Evolutionary conservation across 345 rosid genomes (phyloP), one percentile per base, ranked within the genome.

Genomic region (Salix dunnii): DNA sequence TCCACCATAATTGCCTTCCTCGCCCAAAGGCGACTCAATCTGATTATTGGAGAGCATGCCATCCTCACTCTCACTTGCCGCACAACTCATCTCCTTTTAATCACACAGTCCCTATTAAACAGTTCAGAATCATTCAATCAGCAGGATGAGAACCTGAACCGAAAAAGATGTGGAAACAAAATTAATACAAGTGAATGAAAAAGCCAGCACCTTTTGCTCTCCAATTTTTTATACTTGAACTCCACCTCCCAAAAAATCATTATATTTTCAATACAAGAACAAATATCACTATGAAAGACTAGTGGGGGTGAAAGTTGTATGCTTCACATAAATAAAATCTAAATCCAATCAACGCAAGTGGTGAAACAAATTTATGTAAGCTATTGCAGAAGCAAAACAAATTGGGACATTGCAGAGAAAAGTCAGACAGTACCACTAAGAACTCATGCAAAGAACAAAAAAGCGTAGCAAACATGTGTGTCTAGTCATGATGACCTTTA

Each of bases 41-140:
- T 83, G 89, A 81, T 90, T 89, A 72, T 78, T 85, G 70, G 87
- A 83, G 79, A 87, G 78, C 85, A 85, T 55, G 73, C 80, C 81
- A 72, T 91, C 95, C 66, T 93, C 92, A 68, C 88, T 86, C 80
- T 91, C 95, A 74, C 79, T 77, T n/a, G 87, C 85, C 31, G 78
- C 70, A 73, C 61, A 87, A 88, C 92, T 91, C 99, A 96, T 96
- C 71, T 88, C 87, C 88, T 71, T 77, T 46, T 74, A 82, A 82
- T 76, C 74, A 82, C 81, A 80, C 79, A 73, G 75, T 46, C 84
- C 74, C 80, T 77, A 67, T 53, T 76, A 84, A 64, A 71, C 80
- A 80, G 76, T 77, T 77, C 55, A 82, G 77, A 80, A 89, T 75
- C 84, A 86, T 82, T 73, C 84, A 89, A 79, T 74, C 72, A 76